Evolutionary conservation across 345 rosid genomes (phyloP), one percentile per base, ranked within the genome.

Genomic region (Psidium friedrichsthalianum): DNA sequence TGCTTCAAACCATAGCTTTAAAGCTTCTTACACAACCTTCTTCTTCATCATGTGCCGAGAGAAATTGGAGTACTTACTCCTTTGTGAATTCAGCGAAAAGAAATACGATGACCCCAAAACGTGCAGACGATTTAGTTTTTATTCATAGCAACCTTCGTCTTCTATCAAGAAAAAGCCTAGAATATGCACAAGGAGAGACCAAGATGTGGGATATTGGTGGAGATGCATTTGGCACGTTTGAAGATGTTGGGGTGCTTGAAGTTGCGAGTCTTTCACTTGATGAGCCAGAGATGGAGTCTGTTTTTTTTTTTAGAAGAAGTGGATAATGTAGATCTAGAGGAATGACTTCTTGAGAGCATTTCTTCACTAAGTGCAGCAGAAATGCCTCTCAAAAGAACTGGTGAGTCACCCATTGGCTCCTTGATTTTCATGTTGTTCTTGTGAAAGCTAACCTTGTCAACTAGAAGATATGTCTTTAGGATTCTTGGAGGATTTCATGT

Each of bases 341-440:
- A 59, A 27, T 59, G 10, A 27, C 40, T 27, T 40, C 36, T 36
- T 13, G 51, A 29, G 29, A 27, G 11, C 83, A 4, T 4, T 29
- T 27, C 76, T 61, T 59, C 53, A n/a, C 25, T 59, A 12, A 10
- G 56, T 29, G 56, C 85, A 84, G 49, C 87, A 49, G 87, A 51
- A 88, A 55, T 16, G 49, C 21, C 84, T 54, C n/a, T 84, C 83
- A 82, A 89, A 83, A 91, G 92, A 88, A 89, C 90, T 51, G 91
- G 92, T 89, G 87, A 56, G 55, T 55, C 42, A 5, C 47, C 74
- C 51, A 11, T 83, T 56, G 59, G 40, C 57, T 12, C 61, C 29
- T 56, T 56, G 27, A 15, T 40, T 83, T 56, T 69, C 78, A 16
- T 2, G 24, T 18, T 32, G 11, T 32, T 64, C 78, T 9, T 8